Evolutionary conservation across 495 filamentous ascomycete species (phyloP).

Genomic region (Bacidia rubella): DNA sequence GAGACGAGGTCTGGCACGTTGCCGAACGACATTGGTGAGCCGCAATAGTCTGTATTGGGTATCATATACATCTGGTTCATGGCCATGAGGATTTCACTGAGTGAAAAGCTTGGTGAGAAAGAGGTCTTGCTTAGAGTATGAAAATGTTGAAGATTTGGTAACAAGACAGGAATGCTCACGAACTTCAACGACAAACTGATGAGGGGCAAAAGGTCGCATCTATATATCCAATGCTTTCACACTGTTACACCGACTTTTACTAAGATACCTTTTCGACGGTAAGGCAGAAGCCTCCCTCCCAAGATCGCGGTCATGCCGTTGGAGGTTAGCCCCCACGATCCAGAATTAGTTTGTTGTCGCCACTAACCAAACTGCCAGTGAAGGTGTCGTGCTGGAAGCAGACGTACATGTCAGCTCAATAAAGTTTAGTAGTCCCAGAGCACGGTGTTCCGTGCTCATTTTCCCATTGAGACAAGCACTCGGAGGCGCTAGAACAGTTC

Average conservation of each 20-base stretch:
- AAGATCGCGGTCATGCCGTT: constrained; percentile 10
- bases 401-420: not conserved
- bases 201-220: not conserved
- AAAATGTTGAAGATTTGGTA: not conserved
- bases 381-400: not conserved
- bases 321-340: constrained; percentile 9
- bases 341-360: not conserved
- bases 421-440: not conserved
- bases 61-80: constrained; percentile 12
- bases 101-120: not conserved
- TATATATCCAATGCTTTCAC: constrained; percentile 9
- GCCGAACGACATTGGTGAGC: constrained; percentile 13
- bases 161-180: not conserved
- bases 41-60: constrained; percentile 8
- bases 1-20: constrained; percentile 16
- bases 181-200: not conserved
- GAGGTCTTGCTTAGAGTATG: not conserved
- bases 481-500: not conserved
- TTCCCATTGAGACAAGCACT: not conserved
- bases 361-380: not conserved
- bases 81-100: not conserved
- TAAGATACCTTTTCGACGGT: not conserved
- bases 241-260: constrained; percentile 13
- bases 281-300: not conserved
- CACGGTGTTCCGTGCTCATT: not conserved